Evolutionary conservation across 1,284 basidiomycete species (phyloP), one percentile per base, ranked within the genome.

Genomic region (Naganishia albida): DNA sequence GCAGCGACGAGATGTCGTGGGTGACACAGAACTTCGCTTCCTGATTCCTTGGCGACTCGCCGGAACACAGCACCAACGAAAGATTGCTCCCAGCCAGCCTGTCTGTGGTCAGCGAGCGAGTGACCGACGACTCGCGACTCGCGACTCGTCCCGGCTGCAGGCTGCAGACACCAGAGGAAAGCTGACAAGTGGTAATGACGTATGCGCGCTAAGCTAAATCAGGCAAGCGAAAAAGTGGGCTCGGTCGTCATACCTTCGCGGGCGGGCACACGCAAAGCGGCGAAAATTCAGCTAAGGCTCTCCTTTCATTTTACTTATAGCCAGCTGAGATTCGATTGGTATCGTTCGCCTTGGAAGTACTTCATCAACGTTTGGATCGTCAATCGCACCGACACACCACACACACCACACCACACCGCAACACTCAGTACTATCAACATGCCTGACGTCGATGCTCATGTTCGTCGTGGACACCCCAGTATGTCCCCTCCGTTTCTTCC

Each of bases 391-490:
- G 4, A 25, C 44, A 10, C 28, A 4, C 3, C 28, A 59, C 56
- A 15, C n/a, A 26, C 26, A n/a, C 15, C 23, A 34, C 48, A 34
- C 34, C 34, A 34, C 34, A 34, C 4, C 34, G 10, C 4, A 34
- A 34, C 34, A 34, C 34, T 6, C 34, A 34, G 10, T 10, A 39
- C 49, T n/a, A 62, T 23, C 66, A 64, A 40, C 23, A 67, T 67
- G 67, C 57, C 63, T 62, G 63, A 67, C 53, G 50, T 64, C 38
- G 72, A 71, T 38, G 30, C 70, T 53, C 70, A 72, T 68, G 68
- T 77, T 57, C 67, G 69, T 64, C 70, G 77, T 56, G 75, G 73
- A 46, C 77, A 78, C 71, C 74, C 77, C 7, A 72, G 69, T 70
- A 38, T 34, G 69, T 68, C 28, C 30, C 30, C 18, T 46, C 16